Evolutionary conservation across 768 basidiomycete species (phyloP), one percentile per base, ranked within the genome.

Genomic region (Tulasnella sp.): DNA sequence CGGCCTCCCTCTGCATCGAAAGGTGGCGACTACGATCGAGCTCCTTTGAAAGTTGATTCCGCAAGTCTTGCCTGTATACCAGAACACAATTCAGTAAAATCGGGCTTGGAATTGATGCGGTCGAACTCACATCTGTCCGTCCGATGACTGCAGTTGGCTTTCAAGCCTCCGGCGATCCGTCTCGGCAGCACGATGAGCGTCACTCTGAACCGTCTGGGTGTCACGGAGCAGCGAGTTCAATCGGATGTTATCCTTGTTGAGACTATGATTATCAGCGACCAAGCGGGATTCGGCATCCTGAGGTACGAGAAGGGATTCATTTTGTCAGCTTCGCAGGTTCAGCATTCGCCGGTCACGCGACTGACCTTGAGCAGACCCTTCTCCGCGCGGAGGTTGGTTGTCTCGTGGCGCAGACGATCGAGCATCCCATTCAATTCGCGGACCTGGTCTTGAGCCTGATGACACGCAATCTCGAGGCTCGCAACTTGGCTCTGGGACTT

Each of bases 351-450:
- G 47, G 7, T 29, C 11, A n/a, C 5, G 5, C 7, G 47, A 48
- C 27, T 23, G 54, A 88, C 91, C 84, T 90, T 88, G 86, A 87
- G 91, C 34, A 94, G 88, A 67, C 82, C 85, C 75, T 91, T 94
- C 78, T 98, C 95, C 0, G 92, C 93, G 44, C 86, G 82, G 17
- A 96, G 78, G 69, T 89, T 94, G 2, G 88, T 86, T 64, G 77
- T 80, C 66, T 97, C 94, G 64, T 87, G 89, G 9, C 89, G 82
- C 41, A 92, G 73, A 60, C 87, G 84, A 63, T 94, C 90, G 15
- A 85, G 72, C 23, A 78, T 77, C 24, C 78, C 74, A 62, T 80
- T 81, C 2, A 81, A 76, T 5, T 76, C 70, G 21, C 80, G 74
- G 9, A 87, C 73, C 45, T 88, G 85, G 45, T 88, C 85, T 15